Evolutionary conservation across 441 rosid genomes (phyloP).

Genomic region (Raphanus hybrid): DNA sequence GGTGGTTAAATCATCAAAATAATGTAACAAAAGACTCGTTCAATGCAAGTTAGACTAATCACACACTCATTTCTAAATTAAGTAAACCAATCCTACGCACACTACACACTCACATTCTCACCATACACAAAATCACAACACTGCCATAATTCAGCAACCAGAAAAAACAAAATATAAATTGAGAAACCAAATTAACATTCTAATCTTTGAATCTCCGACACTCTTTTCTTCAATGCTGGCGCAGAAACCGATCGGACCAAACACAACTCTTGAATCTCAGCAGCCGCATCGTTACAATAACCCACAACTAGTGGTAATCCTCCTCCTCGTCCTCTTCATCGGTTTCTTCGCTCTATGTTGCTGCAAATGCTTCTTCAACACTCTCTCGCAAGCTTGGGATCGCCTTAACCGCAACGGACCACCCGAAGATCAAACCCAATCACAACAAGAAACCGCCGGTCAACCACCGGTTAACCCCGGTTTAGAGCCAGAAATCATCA

Average conservation of each 20-base stretch:
- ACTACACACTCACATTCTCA: conserved; percentile 14
- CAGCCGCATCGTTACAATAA: conserved; percentile 28
- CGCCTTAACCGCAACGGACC: conserved; percentile 41
- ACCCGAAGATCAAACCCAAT: conserved; percentile 36
- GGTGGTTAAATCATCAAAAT: conserved; percentile 3
- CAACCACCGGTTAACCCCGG: conserved; percentile 47
- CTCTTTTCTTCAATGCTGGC: conserved; percentile 43
- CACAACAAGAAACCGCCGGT: conserved; percentile 18
- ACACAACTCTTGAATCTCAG: conserved; percentile 21
- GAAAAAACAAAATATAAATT: not conserved
- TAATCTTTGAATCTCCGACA: conserved; percentile 53
- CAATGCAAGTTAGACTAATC: conserved; percentile 36
- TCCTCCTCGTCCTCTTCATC: conserved; percentile 63
- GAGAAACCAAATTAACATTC: conserved; percentile 7
- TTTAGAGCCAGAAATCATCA: conserved; percentile 63
- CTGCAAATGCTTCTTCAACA: conserved; percentile 60
- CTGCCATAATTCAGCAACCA: not conserved
- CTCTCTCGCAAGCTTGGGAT: conserved; percentile 49
- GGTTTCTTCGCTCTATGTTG: conserved; percentile 67
- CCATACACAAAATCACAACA: not conserved
- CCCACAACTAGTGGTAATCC: conserved; percentile 55
- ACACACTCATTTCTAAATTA: conserved; percentile 39
- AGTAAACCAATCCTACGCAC: conserved; percentile 30
- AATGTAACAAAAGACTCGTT: conserved; percentile 42
- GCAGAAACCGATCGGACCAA: conserved; percentile 4